Conservation (phyloP, 495 filamentous ascomycete genomes). For the Aspergillus leporis region DNA sequence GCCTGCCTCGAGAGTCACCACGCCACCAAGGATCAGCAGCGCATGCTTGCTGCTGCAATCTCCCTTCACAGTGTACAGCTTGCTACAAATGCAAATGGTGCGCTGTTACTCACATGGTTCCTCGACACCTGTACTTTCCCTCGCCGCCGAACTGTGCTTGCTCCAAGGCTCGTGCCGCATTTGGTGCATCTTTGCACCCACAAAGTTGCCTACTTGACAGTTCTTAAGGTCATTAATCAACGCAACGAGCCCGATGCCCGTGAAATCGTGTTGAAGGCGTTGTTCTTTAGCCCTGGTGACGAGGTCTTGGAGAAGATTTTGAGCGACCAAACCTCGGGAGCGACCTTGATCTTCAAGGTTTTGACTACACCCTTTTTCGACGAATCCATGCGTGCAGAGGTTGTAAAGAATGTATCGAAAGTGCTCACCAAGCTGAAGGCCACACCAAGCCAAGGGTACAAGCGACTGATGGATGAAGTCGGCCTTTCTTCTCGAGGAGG, state of each 20-base stretch:
- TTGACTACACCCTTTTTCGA: constrained; percentile 97
- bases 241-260: constrained; percentile 90
- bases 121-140: constrained; percentile 97
- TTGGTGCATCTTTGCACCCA: constrained; percentile 97
- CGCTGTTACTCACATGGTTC: constrained; percentile 94
- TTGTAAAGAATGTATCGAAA: constrained; percentile 86
- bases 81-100: constrained; percentile 94
- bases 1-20: constrained; percentile 97
- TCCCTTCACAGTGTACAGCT: constrained; percentile 94
- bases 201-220: constrained; percentile 97
- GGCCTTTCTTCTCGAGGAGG: constrained; percentile 69
- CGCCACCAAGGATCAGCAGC: constrained; percentile 90
- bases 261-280: constrained; percentile 85
- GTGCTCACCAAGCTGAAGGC: constrained; percentile 89
- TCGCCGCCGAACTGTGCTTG: constrained; percentile 84
- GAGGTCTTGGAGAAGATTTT: constrained; percentile 88
- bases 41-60: constrained; percentile 92
- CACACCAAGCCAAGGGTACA: constrained; percentile 92
- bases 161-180: constrained; percentile 89
- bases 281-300: constrained; percentile 93
- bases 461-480: constrained; percentile 97
- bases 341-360: constrained; percentile 97
- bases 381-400: constrained; percentile 81
- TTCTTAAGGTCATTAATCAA: constrained; percentile 98
- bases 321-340: constrained; percentile 86